Percentiles rank a stretch among this genome's conserved stretches.
Evolutionary conservation across 495 filamentous ascomycete genomes (phyloP).

Genomic region (Podospora australis): DNA sequence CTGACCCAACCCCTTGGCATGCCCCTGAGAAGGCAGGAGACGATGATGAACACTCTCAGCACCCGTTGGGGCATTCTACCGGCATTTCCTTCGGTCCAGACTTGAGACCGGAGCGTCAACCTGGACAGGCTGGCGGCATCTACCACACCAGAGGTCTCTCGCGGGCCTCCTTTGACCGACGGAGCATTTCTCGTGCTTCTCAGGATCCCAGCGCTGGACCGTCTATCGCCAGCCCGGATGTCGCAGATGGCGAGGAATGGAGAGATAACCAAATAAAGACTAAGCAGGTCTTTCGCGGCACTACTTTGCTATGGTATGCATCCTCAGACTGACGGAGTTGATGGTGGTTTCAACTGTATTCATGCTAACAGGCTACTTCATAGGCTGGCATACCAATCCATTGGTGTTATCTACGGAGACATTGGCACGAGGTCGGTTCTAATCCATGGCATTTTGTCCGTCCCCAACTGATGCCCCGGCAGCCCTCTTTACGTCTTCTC

Average conservation of each 20-base stretch:
- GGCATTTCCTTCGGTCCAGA: slow-evolving; percentile 3
- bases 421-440: slow-evolving; percentile 51
- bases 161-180: slow-evolving; percentile 17
- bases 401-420: slow-evolving; percentile 69
- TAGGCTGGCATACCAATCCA: slow-evolving; percentile 42
- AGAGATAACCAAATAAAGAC: slow-evolving; percentile 25
- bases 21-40: neutral
- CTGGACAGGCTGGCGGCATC: slow-evolving; percentile 26
- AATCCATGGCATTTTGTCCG: neutral
- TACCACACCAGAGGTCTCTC: slow-evolving; percentile 34
- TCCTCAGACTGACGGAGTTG: neutral
- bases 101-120: neutral
- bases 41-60: neutral
- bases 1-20: neutral
- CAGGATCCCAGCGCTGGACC: slow-evolving; percentile 16
- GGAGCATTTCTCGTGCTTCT: slow-evolving; percentile 21
- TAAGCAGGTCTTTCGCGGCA: slow-evolving; percentile 41
- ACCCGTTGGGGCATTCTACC: slow-evolving; percentile 2
- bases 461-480: neutral
- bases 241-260: slow-evolving; percentile 38
- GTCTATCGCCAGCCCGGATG: slow-evolving; percentile 13
- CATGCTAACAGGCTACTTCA: neutral
- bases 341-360: neutral
- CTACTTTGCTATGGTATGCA: slow-evolving; percentile 35
- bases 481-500: slow-evolving; percentile 64